These are phyloP conservation scores for Trebouxia sp. DNA, from an alignment of 139 green algal genomes.

Conservation along the genomic window DNA sequence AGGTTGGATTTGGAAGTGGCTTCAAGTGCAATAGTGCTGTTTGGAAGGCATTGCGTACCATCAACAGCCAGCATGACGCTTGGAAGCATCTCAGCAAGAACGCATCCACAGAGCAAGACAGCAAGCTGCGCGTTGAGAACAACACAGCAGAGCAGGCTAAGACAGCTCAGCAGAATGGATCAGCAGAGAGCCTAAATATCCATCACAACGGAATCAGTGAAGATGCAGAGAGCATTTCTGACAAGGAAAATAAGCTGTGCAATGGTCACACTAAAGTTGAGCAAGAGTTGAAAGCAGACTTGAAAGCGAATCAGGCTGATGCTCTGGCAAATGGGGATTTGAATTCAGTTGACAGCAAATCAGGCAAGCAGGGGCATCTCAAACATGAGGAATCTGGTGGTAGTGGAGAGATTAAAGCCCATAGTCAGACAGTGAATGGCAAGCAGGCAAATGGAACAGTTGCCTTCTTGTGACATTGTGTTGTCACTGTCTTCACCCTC, in stretches of 20 bases:
- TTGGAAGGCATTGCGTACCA: constrained; percentile 72
- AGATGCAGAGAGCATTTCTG: neutral
- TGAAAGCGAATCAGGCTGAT: neutral
- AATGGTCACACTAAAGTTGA: constrained; percentile 10
- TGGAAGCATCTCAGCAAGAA: constrained; percentile 34
- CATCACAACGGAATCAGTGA: neutral
- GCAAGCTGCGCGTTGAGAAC: constrained; percentile 23
- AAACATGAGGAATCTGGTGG: neutral
- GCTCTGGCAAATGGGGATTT: constrained; percentile 4
- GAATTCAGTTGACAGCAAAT: neutral
- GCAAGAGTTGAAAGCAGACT: neutral
- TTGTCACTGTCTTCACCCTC: too few relatives aligned
- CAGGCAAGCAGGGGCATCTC: neutral
- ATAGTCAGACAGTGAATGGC: neutral
- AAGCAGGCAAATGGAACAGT: neutral
- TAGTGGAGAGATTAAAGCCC: neutral
- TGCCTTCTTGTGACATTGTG: neutral
- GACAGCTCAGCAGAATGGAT: neutral
- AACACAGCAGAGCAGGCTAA: neutral
- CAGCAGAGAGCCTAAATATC: neutral
- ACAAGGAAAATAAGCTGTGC: neutral
- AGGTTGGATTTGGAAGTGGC: constrained; percentile 46
- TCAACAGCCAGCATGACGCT: constrained; percentile 46
- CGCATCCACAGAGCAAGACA: constrained; percentile 10
- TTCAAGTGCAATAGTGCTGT: constrained; percentile 97